Percentiles rank a stretch among this genome's conserved stretches.
Evolutionary conservation across 352 stramenopile genomes (phyloP).

Genomic region (Pythium utonaiense): DNA sequence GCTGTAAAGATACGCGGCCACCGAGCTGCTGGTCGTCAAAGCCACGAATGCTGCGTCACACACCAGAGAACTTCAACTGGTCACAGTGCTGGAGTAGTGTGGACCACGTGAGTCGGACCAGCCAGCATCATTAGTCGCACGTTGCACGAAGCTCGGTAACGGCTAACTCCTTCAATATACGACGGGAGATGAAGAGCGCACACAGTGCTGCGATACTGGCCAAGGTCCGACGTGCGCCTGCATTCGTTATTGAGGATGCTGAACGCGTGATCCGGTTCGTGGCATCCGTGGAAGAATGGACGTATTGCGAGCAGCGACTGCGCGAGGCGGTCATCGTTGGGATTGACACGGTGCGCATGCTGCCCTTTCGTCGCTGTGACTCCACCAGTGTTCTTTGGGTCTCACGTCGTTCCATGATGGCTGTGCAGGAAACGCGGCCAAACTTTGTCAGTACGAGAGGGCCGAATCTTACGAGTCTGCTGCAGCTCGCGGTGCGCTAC

Average conservation of each 20-base stretch:
- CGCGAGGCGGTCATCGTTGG: conserved; percentile 49
- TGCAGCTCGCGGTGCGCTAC: conserved; percentile 63
- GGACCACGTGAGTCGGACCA: too few species aligned
- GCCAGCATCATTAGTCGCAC: too few species aligned
- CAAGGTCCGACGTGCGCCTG: conserved; percentile 46
- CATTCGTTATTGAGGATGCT: conserved; percentile 42
- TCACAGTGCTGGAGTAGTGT: too few species aligned
- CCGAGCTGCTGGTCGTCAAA: conserved; percentile 3
- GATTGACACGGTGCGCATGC: conserved; percentile 59
- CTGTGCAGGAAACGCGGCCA: conserved; percentile 54
- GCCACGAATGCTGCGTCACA: conserved; percentile 10
- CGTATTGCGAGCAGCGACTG: conserved; percentile 43
- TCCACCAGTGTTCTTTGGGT: too few species aligned
- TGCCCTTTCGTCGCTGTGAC: too few species aligned
- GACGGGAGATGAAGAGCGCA: conserved; percentile 19
- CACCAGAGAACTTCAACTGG: conserved; percentile 17
- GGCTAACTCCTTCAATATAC: too few species aligned
- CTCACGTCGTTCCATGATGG: neutral
- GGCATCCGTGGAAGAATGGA: conserved; percentile 35
- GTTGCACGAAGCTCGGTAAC: too few species aligned
- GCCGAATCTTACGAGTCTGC: conserved; percentile 45
- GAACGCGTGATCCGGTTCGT: conserved; percentile 46
- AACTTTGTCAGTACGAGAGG: conserved; percentile 35
- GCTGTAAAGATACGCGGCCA: conserved; percentile 19
- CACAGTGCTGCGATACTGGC: conserved; percentile 17